A percentile compares a stretch with the other conserved stretches of the same genome.
Conservation (phyloP, 2,329 filamentous ascomycete species). For the Fusarium veterinarium region DNA sequence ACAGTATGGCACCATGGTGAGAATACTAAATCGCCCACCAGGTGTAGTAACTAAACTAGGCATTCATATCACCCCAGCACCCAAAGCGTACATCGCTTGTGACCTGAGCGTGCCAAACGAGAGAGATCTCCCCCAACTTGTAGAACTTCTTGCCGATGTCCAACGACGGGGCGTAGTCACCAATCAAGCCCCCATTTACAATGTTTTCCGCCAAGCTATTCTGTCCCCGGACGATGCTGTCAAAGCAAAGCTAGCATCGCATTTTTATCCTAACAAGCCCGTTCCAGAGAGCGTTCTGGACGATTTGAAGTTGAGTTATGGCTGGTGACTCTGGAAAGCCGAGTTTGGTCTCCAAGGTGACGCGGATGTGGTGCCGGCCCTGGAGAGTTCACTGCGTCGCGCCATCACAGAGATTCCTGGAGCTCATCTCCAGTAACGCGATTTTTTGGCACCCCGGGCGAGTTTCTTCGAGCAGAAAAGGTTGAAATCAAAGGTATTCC, state of each 20-base stretch:
- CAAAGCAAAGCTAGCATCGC: not conserved
- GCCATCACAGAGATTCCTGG: not conserved
- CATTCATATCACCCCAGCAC: not conserved
- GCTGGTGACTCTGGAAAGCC: not conserved
- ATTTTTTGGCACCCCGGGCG: not conserved
- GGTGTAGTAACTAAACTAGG: not conserved
- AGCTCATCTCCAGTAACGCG: not conserved
- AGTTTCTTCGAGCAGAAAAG: not conserved
- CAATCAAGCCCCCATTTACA: not conserved
- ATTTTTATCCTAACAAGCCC: not conserved
- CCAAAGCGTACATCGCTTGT: not conserved
- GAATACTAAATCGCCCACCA: not conserved
- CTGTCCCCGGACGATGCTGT: not conserved
- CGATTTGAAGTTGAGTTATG: fast-evolving
- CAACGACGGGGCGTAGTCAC: not conserved
- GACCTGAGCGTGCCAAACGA: not conserved
- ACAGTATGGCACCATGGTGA: fast-evolving
- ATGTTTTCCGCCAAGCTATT: not conserved
- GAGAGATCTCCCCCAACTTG: not conserved
- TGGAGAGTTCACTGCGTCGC: not conserved
- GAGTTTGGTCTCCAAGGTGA: not conserved
- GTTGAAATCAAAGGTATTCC: not conserved
- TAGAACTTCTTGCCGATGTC: not conserved
- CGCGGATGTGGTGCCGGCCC: not conserved
- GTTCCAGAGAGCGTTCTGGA: not conserved